Conservation (phyloP, 805 yeast genomes). For the Lachancea quebecensis region DNA sequence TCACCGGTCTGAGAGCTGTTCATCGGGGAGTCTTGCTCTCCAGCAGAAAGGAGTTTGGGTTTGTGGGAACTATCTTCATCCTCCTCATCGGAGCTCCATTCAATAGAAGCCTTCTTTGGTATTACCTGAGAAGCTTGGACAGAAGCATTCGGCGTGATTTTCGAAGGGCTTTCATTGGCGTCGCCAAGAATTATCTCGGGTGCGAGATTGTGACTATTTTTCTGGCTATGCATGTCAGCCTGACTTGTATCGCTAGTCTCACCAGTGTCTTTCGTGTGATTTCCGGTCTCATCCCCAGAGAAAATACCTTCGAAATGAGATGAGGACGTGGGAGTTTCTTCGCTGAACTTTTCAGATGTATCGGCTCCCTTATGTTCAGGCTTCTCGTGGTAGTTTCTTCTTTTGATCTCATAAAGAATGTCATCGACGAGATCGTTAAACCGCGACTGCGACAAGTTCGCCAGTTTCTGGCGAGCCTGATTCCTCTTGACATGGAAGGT, state of each 20-base stretch:
- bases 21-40: neutral
- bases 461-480: slow-evolving; percentile 87
- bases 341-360: no score
- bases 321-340: no score
- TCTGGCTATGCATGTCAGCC: no score
- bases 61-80: slow-evolving; percentile 34
- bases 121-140: slow-evolving; percentile 62
- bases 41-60: neutral
- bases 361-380: slow-evolving; percentile 2
- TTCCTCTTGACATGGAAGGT: slow-evolving; percentile 89
- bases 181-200: no score
- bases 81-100: slow-evolving; percentile 86
- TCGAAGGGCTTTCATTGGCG: slow-evolving; percentile 3
- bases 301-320: no score
- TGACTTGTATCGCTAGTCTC: no score
- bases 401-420: slow-evolving; percentile 76
- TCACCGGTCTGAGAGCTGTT: no score
- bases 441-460: slow-evolving; percentile 71
- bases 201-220: no score
- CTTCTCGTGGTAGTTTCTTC: slow-evolving; percentile 50
- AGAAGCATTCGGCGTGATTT: slow-evolving; percentile 31
- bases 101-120: slow-evolving; percentile 78
- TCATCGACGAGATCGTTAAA: slow-evolving; percentile 90
- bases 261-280: no score
- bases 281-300: neutral